Evolutionary conservation across 192 early-diverging fungal species (phyloP), one percentile per base, ranked within the genome.

Genomic region (Chytriomyces sp.): DNA sequence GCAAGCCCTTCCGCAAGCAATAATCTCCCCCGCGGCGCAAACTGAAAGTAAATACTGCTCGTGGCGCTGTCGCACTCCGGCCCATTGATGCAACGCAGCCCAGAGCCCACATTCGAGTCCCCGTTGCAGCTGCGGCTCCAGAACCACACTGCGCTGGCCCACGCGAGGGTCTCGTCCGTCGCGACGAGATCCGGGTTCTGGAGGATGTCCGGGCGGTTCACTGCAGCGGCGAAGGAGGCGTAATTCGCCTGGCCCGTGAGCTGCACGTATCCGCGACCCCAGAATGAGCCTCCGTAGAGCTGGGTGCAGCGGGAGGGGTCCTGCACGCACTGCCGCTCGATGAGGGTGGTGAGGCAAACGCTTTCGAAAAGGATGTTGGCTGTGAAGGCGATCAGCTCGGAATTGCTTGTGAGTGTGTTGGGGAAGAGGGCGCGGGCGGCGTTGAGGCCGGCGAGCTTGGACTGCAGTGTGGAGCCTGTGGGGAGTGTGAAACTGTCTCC

Each of bases 141-240:
- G 63, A 65, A 65, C 63, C 63, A 65, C 28, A 65, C 63, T 7
- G 63, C 63, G 17, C n/a, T 49, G 17, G 8, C 33, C 63, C 63
- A 65, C 2, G 63, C 63, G 8, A 65, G 40, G 19, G 63, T 49
- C 17, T 52, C 49, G 34, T 65, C 63, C 14, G 63, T 65, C 6
- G 63, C 63, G 8, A 65, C 63, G 10, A 65, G 39, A 30, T 17
- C 19, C 10, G 63, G 63, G 28, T 65, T 65, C 41, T 22, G 17
- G 19, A 65, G 14, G 28, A 65, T 28, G 14, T 65, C 63, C 19
- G 22, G 59, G 25, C 59, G 59, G 36, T 33, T 33, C 7, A 61
- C 36, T 25, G 59, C 59, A 61, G n/a, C 34, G 6, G 59, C 59
- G 38, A 61, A 61, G 10, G 14, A 7, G 12, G 32, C 26, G 25